Evolutionary conservation across 1,139 yeast species (phyloP).

Genomic region (Debaryomyces robertsiae): DNA sequence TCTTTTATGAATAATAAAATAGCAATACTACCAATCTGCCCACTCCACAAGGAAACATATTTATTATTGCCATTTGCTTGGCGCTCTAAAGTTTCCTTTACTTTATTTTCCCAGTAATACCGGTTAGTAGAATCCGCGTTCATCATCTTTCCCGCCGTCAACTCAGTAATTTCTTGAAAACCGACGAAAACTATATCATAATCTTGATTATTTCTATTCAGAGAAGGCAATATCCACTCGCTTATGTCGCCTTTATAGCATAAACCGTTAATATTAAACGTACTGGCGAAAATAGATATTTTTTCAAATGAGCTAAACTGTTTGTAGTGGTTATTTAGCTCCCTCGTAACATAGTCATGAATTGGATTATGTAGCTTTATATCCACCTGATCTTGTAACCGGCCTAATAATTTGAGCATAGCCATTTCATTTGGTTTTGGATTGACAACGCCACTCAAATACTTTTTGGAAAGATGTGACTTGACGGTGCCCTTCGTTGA

Average conservation of each 20-base stretch:
- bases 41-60: slow-evolving; percentile 76
- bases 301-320: slow-evolving; percentile 56
- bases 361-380: slow-evolving; percentile 66
- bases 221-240: slow-evolving; percentile 59
- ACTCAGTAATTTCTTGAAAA: slow-evolving; percentile 88
- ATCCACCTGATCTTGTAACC: slow-evolving; percentile 48
- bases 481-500: slow-evolving; percentile 40
- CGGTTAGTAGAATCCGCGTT: slow-evolving; percentile 75
- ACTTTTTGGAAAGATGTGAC: slow-evolving; percentile 51
- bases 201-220: slow-evolving; percentile 15
- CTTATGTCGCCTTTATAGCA: slow-evolving; percentile 53
- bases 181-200: slow-evolving; percentile 82
- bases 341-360: slow-evolving; percentile 64
- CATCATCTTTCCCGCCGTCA: slow-evolving; percentile 88
- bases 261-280: slow-evolving; percentile 72
- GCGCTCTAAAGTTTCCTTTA: slow-evolving; percentile 57
- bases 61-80: slow-evolving; percentile 38
- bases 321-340: slow-evolving; percentile 48
- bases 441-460: slow-evolving; percentile 45
- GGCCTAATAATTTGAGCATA: slow-evolving; percentile 52
- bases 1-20: slow-evolving; percentile 70
- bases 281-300: slow-evolving; percentile 60
- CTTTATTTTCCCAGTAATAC: slow-evolving; percentile 75
- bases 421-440: slow-evolving; percentile 46
- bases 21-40: slow-evolving; percentile 93